phyloP scores from a whole-genome alignment of 306 rosid genomes.

The Quercus alba region DNA sequence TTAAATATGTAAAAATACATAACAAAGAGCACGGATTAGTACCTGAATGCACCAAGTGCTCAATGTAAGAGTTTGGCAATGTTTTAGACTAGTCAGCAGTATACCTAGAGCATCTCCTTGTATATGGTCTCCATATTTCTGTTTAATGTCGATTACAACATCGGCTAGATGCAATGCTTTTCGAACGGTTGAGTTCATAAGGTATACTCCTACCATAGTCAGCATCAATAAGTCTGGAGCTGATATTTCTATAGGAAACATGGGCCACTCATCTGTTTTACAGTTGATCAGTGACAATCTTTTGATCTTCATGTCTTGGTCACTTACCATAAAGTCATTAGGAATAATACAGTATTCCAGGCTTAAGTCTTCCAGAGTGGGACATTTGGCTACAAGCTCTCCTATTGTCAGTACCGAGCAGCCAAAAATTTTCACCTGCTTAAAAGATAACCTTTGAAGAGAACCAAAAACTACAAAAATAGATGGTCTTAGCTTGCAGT shows the following conservation, averaged over 20 bases:
- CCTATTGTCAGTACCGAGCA: not conserved
- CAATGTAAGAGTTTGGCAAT: slow-evolving; percentile 1
- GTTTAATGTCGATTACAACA: not conserved
- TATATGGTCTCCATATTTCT: slow-evolving; percentile 9
- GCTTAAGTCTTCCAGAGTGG: not conserved
- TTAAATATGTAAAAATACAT: not conserved
- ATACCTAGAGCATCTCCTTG: slow-evolving; percentile 14
- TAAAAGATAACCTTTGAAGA: not conserved
- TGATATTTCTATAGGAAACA: slow-evolving; percentile 2
- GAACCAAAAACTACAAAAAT: slow-evolving; percentile 1
- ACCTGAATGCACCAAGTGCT: slow-evolving; percentile 20
- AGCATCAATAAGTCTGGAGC: not conserved
- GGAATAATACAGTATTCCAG: slow-evolving; percentile 11
- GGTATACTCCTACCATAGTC: not conserved
- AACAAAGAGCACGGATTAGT: not conserved
- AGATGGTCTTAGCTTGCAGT: not conserved
- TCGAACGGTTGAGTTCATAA: slow-evolving; percentile 3
- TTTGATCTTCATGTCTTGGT: slow-evolving; percentile 8
- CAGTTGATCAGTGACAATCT: slow-evolving; percentile 5
- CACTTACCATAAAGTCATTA: slow-evolving; percentile 3
- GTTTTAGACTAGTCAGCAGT: not conserved
- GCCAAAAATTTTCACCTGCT: not conserved
- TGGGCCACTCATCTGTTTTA: slow-evolving; percentile 10
- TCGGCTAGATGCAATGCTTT: slow-evolving; percentile 1
- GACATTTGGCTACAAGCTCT: slow-evolving; percentile 15